Evolutionary conservation across 1,139 yeast genomes (phyloP).

Genomic region (Komagataea norvegica): DNA sequence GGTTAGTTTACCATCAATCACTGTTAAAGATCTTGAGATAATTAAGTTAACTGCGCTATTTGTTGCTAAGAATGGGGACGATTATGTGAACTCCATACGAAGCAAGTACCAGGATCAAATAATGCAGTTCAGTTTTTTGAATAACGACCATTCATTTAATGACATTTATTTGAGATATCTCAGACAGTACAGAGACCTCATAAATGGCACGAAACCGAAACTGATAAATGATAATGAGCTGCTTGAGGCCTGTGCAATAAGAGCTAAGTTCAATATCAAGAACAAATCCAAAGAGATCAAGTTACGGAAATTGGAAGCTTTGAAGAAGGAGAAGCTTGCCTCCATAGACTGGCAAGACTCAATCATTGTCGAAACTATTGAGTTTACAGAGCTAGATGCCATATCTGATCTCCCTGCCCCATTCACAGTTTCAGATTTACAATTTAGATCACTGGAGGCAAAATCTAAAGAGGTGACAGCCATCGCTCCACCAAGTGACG

Average conservation of each 20-base stretch:
- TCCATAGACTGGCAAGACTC: slow-evolving; percentile 89
- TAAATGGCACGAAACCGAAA: slow-evolving; percentile 20
- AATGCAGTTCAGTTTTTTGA: slow-evolving; percentile 61
- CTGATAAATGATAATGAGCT: slow-evolving; percentile 33
- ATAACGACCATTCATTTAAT: slow-evolving; percentile 57
- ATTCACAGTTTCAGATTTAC: slow-evolving; percentile 51
- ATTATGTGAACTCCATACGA: slow-evolving; percentile 37
- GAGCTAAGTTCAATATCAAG: slow-evolving; percentile 50
- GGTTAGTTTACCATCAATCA: slow-evolving; percentile 49
- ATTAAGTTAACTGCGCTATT: slow-evolving; percentile 71
- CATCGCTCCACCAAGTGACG: background rate
- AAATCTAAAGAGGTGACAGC: slow-evolving; percentile 29
- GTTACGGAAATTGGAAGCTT: slow-evolving; percentile 31
- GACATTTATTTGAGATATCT: slow-evolving; percentile 46
- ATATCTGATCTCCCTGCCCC: slow-evolving; percentile 61
- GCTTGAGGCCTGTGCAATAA: slow-evolving; percentile 34
- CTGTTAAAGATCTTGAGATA: slow-evolving; percentile 61
- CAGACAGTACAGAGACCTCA: slow-evolving; percentile 49
- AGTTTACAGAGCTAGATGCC: slow-evolving; percentile 62
- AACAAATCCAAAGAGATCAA: slow-evolving; percentile 32
- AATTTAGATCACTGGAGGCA: slow-evolving; percentile 55
- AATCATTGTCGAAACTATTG: slow-evolving; percentile 61
- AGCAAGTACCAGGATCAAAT: slow-evolving; percentile 36
- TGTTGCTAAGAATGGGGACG: slow-evolving; percentile 47
- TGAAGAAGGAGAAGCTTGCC: slow-evolving; percentile 54